phyloP scores from a whole-genome alignment of 495 filamentous ascomycete species.

The Hypoxylon perforatum region DNA sequence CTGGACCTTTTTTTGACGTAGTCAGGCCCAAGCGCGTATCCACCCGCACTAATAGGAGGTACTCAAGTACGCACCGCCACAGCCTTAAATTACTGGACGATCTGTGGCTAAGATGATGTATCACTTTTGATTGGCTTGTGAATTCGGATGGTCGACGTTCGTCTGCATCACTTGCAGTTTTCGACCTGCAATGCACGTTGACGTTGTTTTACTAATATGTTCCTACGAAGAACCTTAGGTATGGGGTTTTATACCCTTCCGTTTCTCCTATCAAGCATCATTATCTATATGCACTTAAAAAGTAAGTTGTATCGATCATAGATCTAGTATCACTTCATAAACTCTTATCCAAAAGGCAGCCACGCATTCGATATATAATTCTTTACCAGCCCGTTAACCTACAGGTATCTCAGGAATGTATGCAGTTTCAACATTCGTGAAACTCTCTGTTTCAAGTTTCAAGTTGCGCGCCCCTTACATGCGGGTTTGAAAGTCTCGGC shows the following conservation, averaged over 20 bases:
- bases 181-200: background rate
- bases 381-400: too few species aligned
- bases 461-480: slow-evolving; percentile 2
- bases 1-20: slow-evolving; percentile 37
- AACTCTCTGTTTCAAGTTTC: slow-evolving; percentile 24
- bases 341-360: too few species aligned
- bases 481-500: background rate
- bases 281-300: background rate
- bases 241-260: too few species aligned
- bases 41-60: background rate
- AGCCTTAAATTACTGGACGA: background rate
- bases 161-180: background rate
- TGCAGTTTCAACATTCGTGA: slow-evolving; percentile 11
- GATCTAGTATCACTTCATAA: too few species aligned
- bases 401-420: too few species aligned
- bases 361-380: background rate
- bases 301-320: background rate
- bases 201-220: background rate
- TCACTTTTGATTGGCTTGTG: too few species aligned
- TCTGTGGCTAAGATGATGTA: background rate
- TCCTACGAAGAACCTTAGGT: background rate
- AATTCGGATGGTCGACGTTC: too few species aligned
- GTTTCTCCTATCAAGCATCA: background rate
- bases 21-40: slow-evolving; percentile 23
- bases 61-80: background rate